A percentile compares a stretch with the other conserved stretches of the same genome.
phyloP scores from a whole-genome alignment of 352 stramenopile genomes.

The Globisporangium paroecandrum region DNA sequence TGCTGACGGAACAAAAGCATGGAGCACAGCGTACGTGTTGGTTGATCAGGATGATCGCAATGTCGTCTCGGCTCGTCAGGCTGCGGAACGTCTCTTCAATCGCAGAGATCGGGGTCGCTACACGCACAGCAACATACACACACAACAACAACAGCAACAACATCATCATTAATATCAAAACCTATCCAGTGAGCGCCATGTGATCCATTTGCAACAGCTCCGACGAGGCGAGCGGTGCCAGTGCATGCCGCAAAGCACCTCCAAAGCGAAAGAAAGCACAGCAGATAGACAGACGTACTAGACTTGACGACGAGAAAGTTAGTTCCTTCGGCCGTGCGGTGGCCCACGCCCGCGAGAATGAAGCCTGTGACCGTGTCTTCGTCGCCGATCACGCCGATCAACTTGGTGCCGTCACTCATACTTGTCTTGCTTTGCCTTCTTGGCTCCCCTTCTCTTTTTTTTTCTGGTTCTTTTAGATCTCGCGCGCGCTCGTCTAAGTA shows the following conservation, averaged over 20 bases:
- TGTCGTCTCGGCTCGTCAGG: slow-evolving; percentile 93
- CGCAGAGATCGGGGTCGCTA: slow-evolving; percentile 84
- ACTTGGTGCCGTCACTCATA: slow-evolving; percentile 82
- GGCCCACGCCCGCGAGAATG: slow-evolving; percentile 94
- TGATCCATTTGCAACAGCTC: not conserved
- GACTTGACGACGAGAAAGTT: slow-evolving; percentile 98
- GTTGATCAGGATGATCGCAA: slow-evolving; percentile 99
- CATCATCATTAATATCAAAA: not conserved
- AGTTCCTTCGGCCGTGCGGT: slow-evolving; percentile 92
- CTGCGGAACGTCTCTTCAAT: slow-evolving; percentile 92
- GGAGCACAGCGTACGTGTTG: slow-evolving; percentile 87
- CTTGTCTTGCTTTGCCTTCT: not conserved
- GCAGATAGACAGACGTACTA: slow-evolving; percentile 43
- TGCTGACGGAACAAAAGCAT: not conserved
- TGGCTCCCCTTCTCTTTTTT: slow-evolving; percentile 2
- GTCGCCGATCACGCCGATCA: slow-evolving; percentile 87
- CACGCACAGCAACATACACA: slow-evolving; percentile 1
- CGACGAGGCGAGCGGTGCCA: not conserved
- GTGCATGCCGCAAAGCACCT: not conserved
- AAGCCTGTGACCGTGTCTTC: slow-evolving; percentile 99
- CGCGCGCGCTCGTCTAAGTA: not conserved
- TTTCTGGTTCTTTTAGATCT: slow-evolving; percentile 9
- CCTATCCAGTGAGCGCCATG: not conserved
- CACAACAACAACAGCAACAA: not conserved
- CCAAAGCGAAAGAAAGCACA: not conserved